Evolutionary conservation across 345 rosid species (phyloP).

Genomic region (Gossypium stocksii): DNA sequence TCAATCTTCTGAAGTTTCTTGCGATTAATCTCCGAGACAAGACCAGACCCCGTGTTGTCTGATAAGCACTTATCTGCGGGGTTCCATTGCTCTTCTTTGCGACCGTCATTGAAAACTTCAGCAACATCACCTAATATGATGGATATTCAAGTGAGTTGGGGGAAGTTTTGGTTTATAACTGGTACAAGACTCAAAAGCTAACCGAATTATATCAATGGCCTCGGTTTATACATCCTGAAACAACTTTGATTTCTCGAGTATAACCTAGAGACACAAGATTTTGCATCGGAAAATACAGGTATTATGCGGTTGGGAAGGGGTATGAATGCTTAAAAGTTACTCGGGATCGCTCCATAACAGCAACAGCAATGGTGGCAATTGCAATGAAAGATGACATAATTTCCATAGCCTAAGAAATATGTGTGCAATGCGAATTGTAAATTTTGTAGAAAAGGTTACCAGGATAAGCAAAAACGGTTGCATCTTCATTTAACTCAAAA

Average conservation of each 20-base stretch:
- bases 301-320: neutral
- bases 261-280: neutral
- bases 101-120: slow-evolving; percentile 26
- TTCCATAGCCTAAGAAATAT: neutral
- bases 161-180: neutral
- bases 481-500: neutral
- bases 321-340: neutral
- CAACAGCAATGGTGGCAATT: neutral
- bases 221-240: neutral
- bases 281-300: neutral
- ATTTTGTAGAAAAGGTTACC: neutral
- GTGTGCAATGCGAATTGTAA: neutral
- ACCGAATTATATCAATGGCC: neutral
- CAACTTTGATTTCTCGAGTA: neutral
- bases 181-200: neutral
- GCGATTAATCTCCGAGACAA: slow-evolving; percentile 57
- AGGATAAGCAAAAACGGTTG: neutral
- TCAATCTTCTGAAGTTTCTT: slow-evolving; percentile 83
- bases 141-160: slow-evolving; percentile 27
- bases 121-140: slow-evolving; percentile 35
- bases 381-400: neutral
- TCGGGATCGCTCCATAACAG: neutral
- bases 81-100: slow-evolving; percentile 46
- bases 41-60: slow-evolving; percentile 31
- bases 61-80: slow-evolving; percentile 35